A percentile compares a stretch with the other conserved stretches of the same genome.
phyloP scores from a whole-genome alignment of 331 rosid species.

The Arachis monticola region DNA sequence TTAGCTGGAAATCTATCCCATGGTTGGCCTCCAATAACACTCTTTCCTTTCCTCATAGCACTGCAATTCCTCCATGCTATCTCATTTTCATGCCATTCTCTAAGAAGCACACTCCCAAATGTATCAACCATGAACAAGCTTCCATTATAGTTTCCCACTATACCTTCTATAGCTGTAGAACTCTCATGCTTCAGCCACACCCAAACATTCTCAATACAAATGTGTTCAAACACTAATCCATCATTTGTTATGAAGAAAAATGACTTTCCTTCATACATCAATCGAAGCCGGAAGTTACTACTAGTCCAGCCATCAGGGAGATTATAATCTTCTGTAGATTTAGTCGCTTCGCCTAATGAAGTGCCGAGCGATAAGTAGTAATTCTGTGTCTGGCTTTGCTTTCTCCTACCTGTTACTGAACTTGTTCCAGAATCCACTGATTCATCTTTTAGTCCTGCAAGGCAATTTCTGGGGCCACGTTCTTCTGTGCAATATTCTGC shows the following conservation, averaged over 20 bases:
- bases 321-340: constrained; percentile 51
- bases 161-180: constrained; percentile 68
- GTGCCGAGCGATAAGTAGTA: constrained; percentile 57
- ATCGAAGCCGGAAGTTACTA: constrained; percentile 67
- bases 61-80: constrained; percentile 81
- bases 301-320: constrained; percentile 63
- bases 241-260: constrained; percentile 70
- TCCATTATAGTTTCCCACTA: constrained; percentile 87
- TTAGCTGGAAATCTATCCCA: constrained; percentile 78
- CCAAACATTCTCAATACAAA: constrained; percentile 77
- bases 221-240: constrained; percentile 77
- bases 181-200: constrained; percentile 91
- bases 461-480: constrained; percentile 82
- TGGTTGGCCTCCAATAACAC: constrained; percentile 75
- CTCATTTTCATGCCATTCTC: constrained; percentile 74
- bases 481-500: constrained; percentile 86
- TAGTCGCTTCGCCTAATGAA: constrained; percentile 29
- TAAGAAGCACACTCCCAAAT: constrained; percentile 72
- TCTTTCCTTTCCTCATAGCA: constrained; percentile 69
- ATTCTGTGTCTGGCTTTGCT: constrained; percentile 66
- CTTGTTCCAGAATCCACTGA: constrained; percentile 54
- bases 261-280: constrained; percentile 79
- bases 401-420: constrained; percentile 59
- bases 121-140: constrained; percentile 75
- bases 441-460: constrained; percentile 74